Evolutionary conservation across 805 yeast genomes (phyloP), one percentile per base, ranked within the genome.

Genomic region (Starmerella apicola): DNA sequence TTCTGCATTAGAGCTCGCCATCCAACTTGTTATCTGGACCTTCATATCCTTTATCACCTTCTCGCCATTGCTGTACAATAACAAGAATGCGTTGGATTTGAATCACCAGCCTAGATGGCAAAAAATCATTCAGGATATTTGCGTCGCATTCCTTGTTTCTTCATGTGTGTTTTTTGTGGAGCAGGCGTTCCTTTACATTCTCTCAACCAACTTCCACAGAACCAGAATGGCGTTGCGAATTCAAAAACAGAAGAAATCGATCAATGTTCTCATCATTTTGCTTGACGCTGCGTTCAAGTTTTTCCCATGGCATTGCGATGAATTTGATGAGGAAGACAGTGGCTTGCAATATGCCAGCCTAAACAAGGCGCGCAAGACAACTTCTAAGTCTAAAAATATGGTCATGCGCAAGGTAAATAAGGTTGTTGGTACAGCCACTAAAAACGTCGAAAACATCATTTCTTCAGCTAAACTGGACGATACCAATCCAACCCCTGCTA

Each of bases 141-240:
- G 61, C 20, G 67, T 61, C 3, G 60, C 67, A 1, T 38, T 62
- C 15, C 49, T 64, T 12, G 54, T 63, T 16, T 51, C 61, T 3
- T 57, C 66, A 1, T 43, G 61, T 24, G 55, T 63, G 23, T 61
- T 49, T 44, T 45, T 60, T 17, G 53, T 55, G 12, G 68, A 63
- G 49, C 57, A 62, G 41, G 44, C 61, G 20, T 44, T 60, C 37
- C 53, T 63, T 32, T 64, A 63, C 34, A 40, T 58, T 41, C 50
- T 63, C 36, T 60, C 66, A 4, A 61, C 65, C 15, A 58, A 56
- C 32, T 63, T 58, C 56, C 67, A 64, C 50, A 47, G 53, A 33
- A 60, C 62, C 7, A 56, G 65, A 25, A 59, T 63, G 51, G 58
- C 66, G 2, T 32, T 44, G 31, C 55, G 66, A 9, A 63, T 64